These are phyloP conservation scores for Cokeromyces recurvatus DNA, from an alignment of 371 early-diverging fungal species.

Conservation along the genomic window DNA sequence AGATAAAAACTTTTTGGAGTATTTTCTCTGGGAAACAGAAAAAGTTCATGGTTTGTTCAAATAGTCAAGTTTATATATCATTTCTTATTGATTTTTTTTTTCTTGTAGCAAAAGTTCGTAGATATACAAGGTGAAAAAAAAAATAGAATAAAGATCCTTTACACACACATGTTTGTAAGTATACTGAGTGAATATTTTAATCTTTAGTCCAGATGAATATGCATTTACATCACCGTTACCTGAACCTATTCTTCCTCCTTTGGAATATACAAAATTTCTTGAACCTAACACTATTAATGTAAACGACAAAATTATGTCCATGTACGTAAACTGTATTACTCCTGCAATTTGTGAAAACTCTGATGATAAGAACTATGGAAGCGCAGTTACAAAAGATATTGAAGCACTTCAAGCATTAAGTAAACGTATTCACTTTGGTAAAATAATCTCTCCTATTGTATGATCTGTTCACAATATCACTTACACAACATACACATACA, in stretches of 20 bases:
- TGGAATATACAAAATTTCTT: slow-evolving; percentile 73
- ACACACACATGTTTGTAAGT: too few species aligned
- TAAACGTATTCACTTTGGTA: slow-evolving; percentile 93
- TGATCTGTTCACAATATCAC: too few species aligned
- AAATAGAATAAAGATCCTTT: not conserved
- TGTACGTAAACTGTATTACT: slow-evolving; percentile 72
- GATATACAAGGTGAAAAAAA: slow-evolving; percentile 56
- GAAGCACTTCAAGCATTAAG: slow-evolving; percentile 90
- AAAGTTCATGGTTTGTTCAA: slow-evolving; percentile 73
- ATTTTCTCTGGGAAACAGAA: slow-evolving; percentile 88
- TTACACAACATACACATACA: too few species aligned
- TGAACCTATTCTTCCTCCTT: slow-evolving; percentile 78
- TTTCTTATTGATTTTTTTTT: not conserved
- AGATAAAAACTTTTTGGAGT: slow-evolving; percentile 78
- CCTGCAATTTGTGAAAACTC: slow-evolving; percentile 56
- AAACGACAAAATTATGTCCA: slow-evolving; percentile 73
- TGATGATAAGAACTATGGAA: slow-evolving; percentile 90
- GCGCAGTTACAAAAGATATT: slow-evolving; percentile 87
- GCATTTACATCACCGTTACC: slow-evolving; percentile 87
- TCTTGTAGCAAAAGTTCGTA: slow-evolving; percentile 75
- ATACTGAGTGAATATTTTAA: slow-evolving; percentile 4
- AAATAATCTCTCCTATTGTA: too few species aligned
- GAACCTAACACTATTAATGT: slow-evolving; percentile 77
- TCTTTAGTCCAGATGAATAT: slow-evolving; percentile 88
- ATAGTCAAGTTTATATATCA: too few species aligned